phyloP scores from a whole-genome alignment of 73 alveolate genomes.

The Paramecium bursaria region DNA sequence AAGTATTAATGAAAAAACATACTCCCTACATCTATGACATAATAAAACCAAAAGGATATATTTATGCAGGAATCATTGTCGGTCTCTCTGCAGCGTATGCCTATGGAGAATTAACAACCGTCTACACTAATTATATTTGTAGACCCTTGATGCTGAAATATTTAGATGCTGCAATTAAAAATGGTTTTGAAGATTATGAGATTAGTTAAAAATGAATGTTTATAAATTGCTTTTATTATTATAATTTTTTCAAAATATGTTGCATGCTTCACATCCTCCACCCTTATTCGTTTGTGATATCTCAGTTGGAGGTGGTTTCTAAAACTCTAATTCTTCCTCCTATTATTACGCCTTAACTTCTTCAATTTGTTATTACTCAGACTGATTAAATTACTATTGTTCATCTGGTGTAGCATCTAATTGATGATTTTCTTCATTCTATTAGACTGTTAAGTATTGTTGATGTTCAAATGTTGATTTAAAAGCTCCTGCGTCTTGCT shows the following conservation, averaged over 20 bases:
- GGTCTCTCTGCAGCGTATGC: slow-evolving; percentile 43
- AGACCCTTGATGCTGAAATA: slow-evolving; percentile 63
- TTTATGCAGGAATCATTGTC: slow-evolving; percentile 56
- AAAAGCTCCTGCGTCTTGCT: no score
- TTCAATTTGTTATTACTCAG: no score
- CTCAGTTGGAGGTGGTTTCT: neutral
- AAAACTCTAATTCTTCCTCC: no score
- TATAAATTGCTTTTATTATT: no score
- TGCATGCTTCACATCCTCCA: neutral
- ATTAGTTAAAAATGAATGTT: neutral
- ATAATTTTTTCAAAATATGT: neutral
- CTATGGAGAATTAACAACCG: slow-evolving; percentile 35
- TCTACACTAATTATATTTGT: slow-evolving; percentile 31
- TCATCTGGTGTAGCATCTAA: no score
- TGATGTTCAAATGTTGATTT: no score
- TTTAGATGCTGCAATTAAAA: slow-evolving; percentile 61
- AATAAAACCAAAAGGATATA: slow-evolving; percentile 3
- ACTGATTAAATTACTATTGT: no score
- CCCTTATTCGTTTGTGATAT: neutral
- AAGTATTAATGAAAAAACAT: neutral
- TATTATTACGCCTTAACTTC: no score
- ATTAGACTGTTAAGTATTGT: no score
- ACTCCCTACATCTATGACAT: slow-evolving; percentile 1
- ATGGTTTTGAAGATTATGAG: slow-evolving; percentile 67
- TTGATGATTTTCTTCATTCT: no score